A percentile compares a stretch with the other conserved stretches of the same genome.
Conservation (phyloP, 2,329 filamentous ascomycete species). For the Fusarium brevicatenulatum region DNA sequence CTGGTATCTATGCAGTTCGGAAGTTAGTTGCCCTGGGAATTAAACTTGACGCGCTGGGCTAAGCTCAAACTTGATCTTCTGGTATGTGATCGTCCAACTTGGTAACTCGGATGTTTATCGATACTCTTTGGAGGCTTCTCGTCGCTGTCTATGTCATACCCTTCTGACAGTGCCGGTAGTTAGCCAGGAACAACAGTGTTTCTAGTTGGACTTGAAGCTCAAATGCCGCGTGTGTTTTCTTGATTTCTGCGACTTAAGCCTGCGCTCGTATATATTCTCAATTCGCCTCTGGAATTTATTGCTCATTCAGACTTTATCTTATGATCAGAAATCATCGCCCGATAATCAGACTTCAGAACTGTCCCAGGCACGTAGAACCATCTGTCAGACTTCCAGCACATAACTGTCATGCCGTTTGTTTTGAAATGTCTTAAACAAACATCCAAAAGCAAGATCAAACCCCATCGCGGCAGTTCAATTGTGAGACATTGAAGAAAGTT, state of each 20-base stretch:
- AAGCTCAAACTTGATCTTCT: not conserved
- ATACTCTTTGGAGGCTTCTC: rapidly evolving
- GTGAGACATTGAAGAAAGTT: not conserved
- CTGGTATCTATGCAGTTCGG: not conserved
- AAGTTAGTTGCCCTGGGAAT: not conserved
- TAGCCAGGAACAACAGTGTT: not conserved
- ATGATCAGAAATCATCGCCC: too few relatives aligned
- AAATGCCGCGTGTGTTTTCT: too few relatives aligned
- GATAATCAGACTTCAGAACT: too few relatives aligned
- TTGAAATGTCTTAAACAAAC: rapidly evolving
- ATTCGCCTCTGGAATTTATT: too few relatives aligned
- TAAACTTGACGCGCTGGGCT: rapidly evolving
- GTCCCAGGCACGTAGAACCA: not conserved
- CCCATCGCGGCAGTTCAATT: too few relatives aligned
- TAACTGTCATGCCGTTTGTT: too few relatives aligned
- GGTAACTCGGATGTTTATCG: not conserved
- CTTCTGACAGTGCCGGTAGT: not conserved
- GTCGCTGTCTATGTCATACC: not conserved
- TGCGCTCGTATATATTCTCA: too few relatives aligned
- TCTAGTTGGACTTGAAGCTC: rapidly evolving
- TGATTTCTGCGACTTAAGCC: too few relatives aligned
- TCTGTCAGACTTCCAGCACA: rapidly evolving
- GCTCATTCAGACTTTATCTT: too few relatives aligned
- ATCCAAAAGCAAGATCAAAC: too few relatives aligned
- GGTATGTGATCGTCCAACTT: not conserved